Conservation (phyloP, 108 stramenopile genomes). For the Parmales sp. region DNA sequence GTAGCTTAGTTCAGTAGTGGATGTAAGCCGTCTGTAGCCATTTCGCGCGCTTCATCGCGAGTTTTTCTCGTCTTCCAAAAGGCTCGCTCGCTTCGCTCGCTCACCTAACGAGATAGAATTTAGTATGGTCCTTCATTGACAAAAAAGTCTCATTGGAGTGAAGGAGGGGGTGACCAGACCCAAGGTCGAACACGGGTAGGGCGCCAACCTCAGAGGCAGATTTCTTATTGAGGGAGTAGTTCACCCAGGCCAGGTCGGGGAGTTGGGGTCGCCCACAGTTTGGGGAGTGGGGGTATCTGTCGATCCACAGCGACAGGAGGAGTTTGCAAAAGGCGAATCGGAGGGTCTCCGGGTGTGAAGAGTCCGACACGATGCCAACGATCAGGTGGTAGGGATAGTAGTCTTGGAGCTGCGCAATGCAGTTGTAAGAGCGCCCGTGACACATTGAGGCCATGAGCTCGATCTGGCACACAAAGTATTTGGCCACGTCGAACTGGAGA, state of each 20-base stretch:
- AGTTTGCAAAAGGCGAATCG: background rate
- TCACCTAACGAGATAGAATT: background rate
- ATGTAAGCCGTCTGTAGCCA: too few species aligned
- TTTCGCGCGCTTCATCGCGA: too few species aligned
- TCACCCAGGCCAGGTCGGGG: background rate
- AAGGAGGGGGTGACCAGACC: background rate
- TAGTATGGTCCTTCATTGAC: background rate
- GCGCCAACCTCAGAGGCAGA: background rate
- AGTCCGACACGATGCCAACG: background rate
- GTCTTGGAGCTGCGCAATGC: background rate
- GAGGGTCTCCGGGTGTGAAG: background rate
- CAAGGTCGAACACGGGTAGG: background rate
- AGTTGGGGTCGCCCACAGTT: background rate
- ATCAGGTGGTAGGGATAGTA: background rate
- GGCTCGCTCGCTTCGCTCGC: too few species aligned
- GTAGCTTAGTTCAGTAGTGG: too few species aligned
- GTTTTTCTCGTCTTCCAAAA: too few species aligned
- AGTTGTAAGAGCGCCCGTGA: background rate
- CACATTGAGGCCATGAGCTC: background rate
- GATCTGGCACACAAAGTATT: background rate
- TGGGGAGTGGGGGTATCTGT: conserved; percentile 2
- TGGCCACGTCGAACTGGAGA: background rate
- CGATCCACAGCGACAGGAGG: background rate
- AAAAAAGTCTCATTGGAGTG: background rate
- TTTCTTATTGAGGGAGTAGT: background rate